Base-by-base conservation (phyloP, 495 filamentous ascomycete genomes). In the Tuber aestivum region DNA sequence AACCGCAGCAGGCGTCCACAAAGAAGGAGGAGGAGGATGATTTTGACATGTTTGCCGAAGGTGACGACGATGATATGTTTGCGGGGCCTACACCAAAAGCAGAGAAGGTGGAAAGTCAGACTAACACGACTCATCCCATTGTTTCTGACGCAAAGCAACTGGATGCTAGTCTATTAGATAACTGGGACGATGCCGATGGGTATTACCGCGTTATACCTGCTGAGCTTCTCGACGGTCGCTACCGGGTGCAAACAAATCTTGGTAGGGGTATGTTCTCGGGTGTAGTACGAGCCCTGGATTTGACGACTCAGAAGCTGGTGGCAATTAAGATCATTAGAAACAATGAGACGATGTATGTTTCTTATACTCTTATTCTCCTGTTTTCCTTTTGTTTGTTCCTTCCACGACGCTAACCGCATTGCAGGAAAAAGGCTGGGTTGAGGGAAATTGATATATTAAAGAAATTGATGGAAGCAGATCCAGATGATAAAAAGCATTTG, bases 21-120 rank as follows among this genome's bases (percentile, higher is more conserved):
- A 87, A 85, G 72, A 88, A 89, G 74, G 89, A 85, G 48, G 86
- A 87, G 23, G 87, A 89, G 48, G 88, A 89, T 69, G 89, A 93
- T 20, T 94, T 94, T 84, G 96, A 99, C 83, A 99, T 98, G 95
- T 98, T 98, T 83, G 93, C 93, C 27, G 93, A 95, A 65, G 92
- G 94, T 73, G 92, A 93, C 75, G 92, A 92, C 72, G 92, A 96
- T 75, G 92, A 95, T 82, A 94, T 96, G 87, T 96, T 96, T 84
- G 93, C 90, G 10, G 90, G 90, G 74, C 86, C 87, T n/a, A 83
- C 84, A 8, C 86, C 88, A 35, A 86, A 86, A 35, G 81, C 83
- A 27, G 84, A 85, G 41, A 81, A 83, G 48, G 76, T 86, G 48
- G 81, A 75, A 27, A 75, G 56, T 20, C 72, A 81, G 40, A 70